These are phyloP conservation scores for Eustoma russellianum DNA, from an alignment of 257 asterid genomes.

Conservation along the genomic window DNA sequence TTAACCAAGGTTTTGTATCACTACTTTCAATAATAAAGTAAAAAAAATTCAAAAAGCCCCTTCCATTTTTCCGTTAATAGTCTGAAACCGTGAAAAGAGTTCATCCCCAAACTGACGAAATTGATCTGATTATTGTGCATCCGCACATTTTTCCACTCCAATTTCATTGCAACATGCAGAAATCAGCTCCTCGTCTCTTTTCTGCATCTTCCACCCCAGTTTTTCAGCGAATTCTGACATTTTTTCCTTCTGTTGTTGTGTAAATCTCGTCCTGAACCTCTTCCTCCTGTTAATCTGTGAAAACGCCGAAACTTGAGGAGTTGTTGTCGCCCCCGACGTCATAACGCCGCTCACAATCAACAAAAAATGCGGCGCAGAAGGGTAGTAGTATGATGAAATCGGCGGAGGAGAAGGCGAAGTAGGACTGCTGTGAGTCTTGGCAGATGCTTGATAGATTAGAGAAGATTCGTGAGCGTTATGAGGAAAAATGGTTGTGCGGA, in stretches of 20 bases:
- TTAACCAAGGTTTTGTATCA: too few relatives aligned
- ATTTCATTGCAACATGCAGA: constrained; percentile 47
- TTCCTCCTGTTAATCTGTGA: constrained; percentile 34
- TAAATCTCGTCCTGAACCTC: constrained; percentile 67
- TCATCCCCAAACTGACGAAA: too few relatives aligned
- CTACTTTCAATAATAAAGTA: too few relatives aligned
- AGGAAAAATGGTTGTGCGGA: constrained; percentile 95
- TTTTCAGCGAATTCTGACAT: constrained; percentile 67
- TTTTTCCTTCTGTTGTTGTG: constrained; percentile 49
- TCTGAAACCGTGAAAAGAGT: too few relatives aligned
- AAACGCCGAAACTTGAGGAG: constrained; percentile 11
- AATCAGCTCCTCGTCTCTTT: constrained; percentile 53
- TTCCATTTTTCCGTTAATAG: too few relatives aligned
- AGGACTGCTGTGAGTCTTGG: constrained; percentile 58
- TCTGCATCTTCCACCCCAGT: constrained; percentile 80
- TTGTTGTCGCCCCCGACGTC: too few relatives aligned
- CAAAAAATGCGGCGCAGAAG: constrained; percentile 87
- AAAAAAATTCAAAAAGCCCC: too few relatives aligned
- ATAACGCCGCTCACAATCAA: constrained; percentile 58
- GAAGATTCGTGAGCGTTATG: constrained; percentile 49
- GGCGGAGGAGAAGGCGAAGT: constrained; percentile 91
- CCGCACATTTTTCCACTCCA: constrained; percentile 76
- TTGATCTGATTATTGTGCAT: constrained; percentile 82
- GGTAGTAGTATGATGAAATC: constrained; percentile 88
- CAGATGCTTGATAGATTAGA: too few relatives aligned